phyloP scores from a whole-genome alignment of 83 land plant genomes.

The Diphasiastrum complanatum region DNA sequence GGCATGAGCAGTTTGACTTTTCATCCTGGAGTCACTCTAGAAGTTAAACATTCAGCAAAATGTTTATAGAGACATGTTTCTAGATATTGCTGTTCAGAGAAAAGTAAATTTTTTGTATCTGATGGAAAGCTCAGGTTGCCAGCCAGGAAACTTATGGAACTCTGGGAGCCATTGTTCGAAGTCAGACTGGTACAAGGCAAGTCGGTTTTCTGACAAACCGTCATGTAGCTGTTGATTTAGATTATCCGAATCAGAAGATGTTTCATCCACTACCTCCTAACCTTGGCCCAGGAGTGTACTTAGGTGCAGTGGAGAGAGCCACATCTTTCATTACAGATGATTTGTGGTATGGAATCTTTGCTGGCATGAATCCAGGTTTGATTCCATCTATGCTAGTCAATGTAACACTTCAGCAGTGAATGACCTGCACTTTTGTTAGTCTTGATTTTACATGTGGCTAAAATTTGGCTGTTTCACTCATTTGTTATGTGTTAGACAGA shows the following conservation, averaged over 20 bases:
- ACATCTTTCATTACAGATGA: constrained; percentile 85
- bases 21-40: too few relatives aligned
- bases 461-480: too few relatives aligned
- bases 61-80: too few relatives aligned
- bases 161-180: constrained; percentile 73
- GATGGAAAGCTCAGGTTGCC: constrained; percentile 55
- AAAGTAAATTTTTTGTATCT: too few relatives aligned
- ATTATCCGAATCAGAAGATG: constrained; percentile 86
- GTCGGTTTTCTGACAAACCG: constrained; percentile 85
- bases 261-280: constrained; percentile 94
- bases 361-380: constrained; percentile 88
- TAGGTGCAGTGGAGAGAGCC: constrained; percentile 90
- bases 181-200: constrained; percentile 61
- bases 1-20: too few relatives aligned
- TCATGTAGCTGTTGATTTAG: constrained; percentile 88
- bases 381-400: neutral
- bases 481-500: too few relatives aligned
- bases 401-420: neutral
- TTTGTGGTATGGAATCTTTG: constrained; percentile 85
- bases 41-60: too few relatives aligned
- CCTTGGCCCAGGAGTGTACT: constrained; percentile 82
- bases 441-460: neutral
- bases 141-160: constrained; percentile 93
- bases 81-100: too few relatives aligned
- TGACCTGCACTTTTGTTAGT: neutral